Base-by-base conservation (phyloP, 192 early-diverging fungal species). In the Coemansia sp. region DNA sequence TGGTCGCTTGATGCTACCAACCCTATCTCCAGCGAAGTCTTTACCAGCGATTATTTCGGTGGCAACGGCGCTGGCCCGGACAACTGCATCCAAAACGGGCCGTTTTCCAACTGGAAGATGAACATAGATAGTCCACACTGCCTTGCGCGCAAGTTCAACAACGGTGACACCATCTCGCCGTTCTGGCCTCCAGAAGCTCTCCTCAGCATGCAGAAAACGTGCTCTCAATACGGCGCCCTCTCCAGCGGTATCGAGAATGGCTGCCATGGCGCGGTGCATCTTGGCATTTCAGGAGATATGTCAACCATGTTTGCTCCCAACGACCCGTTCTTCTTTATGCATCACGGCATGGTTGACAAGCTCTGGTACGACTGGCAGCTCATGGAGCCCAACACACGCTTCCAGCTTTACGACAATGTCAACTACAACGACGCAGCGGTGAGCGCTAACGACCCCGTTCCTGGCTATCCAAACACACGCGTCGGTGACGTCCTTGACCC, bases 271-370 rank as follows among this genome's bases (percentile, higher is more conserved):
- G 74, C 76, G 5, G 84, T 85, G 56, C 84, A 85, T 45, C 67
- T 85, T 61, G 80, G 80, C 1, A 83, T 85, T 28, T 75, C 75
- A 4, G 83, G 80, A 43, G 86, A 86, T 70, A 83, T 85, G 85
- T 79, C 74, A 38, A 78, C 76, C 38, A 85, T 87, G 77, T 86
- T 79, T 75, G 84, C 86, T 33, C 73, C 85, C 39, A 85, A 85
- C 68, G 89, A 91, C 70, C 87, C 86, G 53, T 75, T 87, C 66
- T 91, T 91, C 74, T 89, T 84, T 66, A 66, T 91, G 36, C 88
- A 91, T 70, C 89, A 91, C 72, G 78, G 79, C 53, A 86, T 86
- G 81, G 79, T 89, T 45, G 89, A 87, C 81, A 83, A 84, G 68
- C 73, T 89, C 28, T 89, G 85, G 85, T 83, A 74, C 66, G 70